Evolutionary conservation across 2,329 filamentous ascomycete species (phyloP).

Genomic region (Peltaster fructicola): DNA sequence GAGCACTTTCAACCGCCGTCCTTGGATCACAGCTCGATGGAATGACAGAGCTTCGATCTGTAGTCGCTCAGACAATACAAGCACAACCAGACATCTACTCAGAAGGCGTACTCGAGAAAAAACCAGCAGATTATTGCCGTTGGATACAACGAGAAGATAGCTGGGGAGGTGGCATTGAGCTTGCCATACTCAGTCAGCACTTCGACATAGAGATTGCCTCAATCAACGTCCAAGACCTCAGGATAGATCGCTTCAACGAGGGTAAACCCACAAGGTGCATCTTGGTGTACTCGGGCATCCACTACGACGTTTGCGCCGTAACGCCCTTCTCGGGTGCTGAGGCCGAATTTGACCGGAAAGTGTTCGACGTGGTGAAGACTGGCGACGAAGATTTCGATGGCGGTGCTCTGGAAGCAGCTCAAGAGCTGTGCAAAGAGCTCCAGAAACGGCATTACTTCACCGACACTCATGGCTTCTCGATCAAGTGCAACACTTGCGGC

Average conservation of each 20-base stretch:
- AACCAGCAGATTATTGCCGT: slow-evolving; percentile 56
- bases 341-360: slow-evolving; percentile 61
- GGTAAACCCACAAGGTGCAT: slow-evolving; percentile 52
- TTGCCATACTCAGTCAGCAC: slow-evolving; percentile 66
- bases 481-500: slow-evolving; percentile 60
- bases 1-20: slow-evolving; percentile 69
- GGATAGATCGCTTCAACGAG: slow-evolving; percentile 64
- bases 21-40: slow-evolving; percentile 43
- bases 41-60: slow-evolving; percentile 54
- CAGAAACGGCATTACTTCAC: slow-evolving; percentile 68
- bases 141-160: slow-evolving; percentile 66
- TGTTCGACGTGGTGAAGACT: slow-evolving; percentile 38
- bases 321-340: slow-evolving; percentile 44
- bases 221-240: slow-evolving; percentile 55
- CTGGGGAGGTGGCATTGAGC: slow-evolving; percentile 86
- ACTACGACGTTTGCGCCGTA: slow-evolving; percentile 80
- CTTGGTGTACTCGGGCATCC: slow-evolving; percentile 78
- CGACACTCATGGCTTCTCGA: slow-evolving; percentile 62
- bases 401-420: slow-evolving; percentile 40
- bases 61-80: slow-evolving; percentile 66
- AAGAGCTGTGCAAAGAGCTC: slow-evolving; percentile 37
- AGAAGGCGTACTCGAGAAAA: slow-evolving; percentile 55
- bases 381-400: slow-evolving; percentile 28
- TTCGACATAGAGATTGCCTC: slow-evolving; percentile 76
- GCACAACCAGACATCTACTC: slow-evolving; percentile 54